Percentiles rank a stretch among this genome's conserved stretches.
These are phyloP conservation scores for Ambrosia trifida DNA, from an alignment of 129 eudicot genomes.

Conservation along the genomic window DNA sequence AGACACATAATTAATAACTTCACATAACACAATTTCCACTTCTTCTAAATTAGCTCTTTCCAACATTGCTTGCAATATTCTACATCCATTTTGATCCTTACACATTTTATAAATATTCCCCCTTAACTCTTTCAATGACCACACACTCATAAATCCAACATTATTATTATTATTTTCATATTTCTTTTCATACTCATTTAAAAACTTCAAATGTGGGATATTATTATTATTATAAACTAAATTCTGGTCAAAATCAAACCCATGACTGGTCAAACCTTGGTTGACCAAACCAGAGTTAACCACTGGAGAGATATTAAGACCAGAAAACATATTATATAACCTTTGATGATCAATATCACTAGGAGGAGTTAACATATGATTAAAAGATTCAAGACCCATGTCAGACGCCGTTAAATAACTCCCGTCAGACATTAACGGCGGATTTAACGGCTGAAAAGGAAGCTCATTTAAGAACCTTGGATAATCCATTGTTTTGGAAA, in stretches of 20 bases:
- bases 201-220: no score
- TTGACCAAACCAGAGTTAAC: no score
- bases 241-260: no score
- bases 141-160: conserved; percentile 9
- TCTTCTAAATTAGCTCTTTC: conserved; percentile 41
- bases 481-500: neutral
- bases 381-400: neutral
- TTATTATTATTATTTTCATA: neutral
- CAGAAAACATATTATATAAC: no score
- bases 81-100: conserved; percentile 54
- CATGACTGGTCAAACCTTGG: no score
- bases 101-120: conserved; percentile 46
- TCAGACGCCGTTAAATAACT: neutral
- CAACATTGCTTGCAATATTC: conserved; percentile 39
- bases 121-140: conserved; percentile 37
- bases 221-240: no score
- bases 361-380: no score
- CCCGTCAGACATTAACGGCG: conserved; percentile 13
- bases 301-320: no score
- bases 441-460: conserved; percentile 13
- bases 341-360: no score
- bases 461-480: neutral
- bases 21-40: conserved; percentile 46
- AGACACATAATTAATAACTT: conserved; percentile 39
- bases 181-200: no score